Conservation (phyloP, 2,329 filamentous ascomycete genomes). For the Ilyonectria sp. region DNA sequence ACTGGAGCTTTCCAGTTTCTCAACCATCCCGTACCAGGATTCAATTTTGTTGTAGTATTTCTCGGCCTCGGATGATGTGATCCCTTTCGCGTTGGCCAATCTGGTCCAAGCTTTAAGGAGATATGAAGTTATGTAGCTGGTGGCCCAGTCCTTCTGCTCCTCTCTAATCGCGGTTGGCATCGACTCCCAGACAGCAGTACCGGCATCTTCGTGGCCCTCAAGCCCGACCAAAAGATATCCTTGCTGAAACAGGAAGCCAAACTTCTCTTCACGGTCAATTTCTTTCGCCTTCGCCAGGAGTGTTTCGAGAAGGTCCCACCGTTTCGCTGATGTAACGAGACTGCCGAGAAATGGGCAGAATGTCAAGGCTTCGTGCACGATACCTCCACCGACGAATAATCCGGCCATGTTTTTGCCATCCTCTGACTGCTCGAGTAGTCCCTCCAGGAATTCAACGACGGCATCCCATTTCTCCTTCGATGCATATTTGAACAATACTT, state of each 20-base stretch:
- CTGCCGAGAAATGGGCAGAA: neutral
- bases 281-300: neutral
- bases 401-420: constrained; percentile 8
- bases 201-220: constrained; percentile 4
- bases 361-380: neutral
- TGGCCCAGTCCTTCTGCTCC: neutral
- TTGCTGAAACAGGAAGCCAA: neutral
- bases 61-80: neutral
- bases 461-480: neutral
- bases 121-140: neutral
- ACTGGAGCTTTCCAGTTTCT: neutral
- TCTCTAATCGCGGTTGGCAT: neutral
- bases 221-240: neutral
- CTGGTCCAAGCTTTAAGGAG: neutral
- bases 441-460: constrained; percentile 10
- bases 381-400: neutral
- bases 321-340: neutral
- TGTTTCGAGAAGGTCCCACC: constrained; percentile 8
- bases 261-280: neutral
- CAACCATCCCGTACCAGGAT: neutral
- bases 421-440: neutral
- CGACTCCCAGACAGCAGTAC: constrained; percentile 1
- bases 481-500: neutral
- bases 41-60: constrained; percentile 16
- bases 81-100: neutral